Evolutionary conservation across 306 rosid species (phyloP).

Genomic region (Gastrolobium bilobum): DNA sequence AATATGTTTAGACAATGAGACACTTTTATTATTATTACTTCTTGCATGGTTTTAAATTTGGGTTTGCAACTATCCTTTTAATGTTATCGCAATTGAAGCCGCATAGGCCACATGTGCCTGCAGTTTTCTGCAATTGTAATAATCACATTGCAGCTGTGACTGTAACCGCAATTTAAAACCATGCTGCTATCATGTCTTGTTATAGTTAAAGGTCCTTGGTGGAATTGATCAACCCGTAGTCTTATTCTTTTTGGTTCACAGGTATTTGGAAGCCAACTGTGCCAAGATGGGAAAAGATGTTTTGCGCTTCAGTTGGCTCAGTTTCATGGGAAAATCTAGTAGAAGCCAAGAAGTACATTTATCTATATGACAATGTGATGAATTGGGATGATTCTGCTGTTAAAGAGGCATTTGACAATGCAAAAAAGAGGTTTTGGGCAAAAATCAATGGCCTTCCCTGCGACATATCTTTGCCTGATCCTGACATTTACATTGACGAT

Average conservation of each 20-base stretch:
- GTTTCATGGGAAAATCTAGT: slow-evolving; percentile 70
- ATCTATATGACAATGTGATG: slow-evolving; percentile 57
- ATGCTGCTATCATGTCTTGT: too few relatives aligned
- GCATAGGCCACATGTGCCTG: too few relatives aligned
- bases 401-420: slow-evolving; percentile 71
- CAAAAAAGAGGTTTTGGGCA: slow-evolving; percentile 68
- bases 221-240: background rate
- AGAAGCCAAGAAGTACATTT: slow-evolving; percentile 65
- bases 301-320: slow-evolving; percentile 59
- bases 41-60: background rate
- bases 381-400: slow-evolving; percentile 76
- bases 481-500: slow-evolving; percentile 58
- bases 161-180: too few relatives aligned
- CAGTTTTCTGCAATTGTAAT: too few relatives aligned
- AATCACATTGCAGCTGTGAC: too few relatives aligned
- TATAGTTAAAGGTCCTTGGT: too few relatives aligned
- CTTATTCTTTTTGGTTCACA: slow-evolving; percentile 33
- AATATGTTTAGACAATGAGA: slow-evolving; percentile 9
- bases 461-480: slow-evolving; percentile 66
- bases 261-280: slow-evolving; percentile 56
- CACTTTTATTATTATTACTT: background rate
- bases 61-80: too few relatives aligned
- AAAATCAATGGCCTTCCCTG: slow-evolving; percentile 58
- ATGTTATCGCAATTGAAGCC: too few relatives aligned
- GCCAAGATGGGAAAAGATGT: slow-evolving; percentile 76